Evolutionary conservation across 305 asterid species (phyloP).

Genomic region (Fraxinus dipetala): DNA sequence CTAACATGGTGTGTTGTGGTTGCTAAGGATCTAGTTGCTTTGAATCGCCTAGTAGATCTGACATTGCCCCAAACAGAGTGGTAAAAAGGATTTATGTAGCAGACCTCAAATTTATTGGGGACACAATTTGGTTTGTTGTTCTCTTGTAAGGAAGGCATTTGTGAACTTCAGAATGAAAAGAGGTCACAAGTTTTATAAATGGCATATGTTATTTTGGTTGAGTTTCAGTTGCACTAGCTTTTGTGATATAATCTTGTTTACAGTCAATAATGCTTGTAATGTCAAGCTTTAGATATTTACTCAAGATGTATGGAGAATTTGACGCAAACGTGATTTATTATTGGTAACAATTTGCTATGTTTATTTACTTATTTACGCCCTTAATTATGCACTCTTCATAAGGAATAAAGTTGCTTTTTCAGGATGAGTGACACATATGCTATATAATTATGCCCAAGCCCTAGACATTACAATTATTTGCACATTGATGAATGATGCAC

Average conservation of each 20-base stretch:
- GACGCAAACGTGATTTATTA: background rate
- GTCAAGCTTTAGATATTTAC: background rate
- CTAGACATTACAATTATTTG: background rate
- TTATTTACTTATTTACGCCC: background rate
- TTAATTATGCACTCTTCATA: background rate
- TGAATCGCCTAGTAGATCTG: background rate
- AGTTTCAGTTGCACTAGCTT: background rate
- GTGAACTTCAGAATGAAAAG: background rate
- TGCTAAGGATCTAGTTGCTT: background rate
- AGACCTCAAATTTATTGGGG: background rate
- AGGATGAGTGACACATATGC: background rate
- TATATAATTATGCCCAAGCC: background rate
- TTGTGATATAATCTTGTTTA: background rate
- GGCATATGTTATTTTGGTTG: background rate
- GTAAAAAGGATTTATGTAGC: background rate
- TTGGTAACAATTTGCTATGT: background rate
- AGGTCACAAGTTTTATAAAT: background rate
- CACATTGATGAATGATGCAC: background rate
- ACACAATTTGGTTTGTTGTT: background rate
- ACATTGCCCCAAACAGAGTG: background rate
- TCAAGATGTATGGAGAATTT: background rate
- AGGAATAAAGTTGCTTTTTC: background rate
- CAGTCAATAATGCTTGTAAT: background rate
- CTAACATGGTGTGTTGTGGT: background rate
- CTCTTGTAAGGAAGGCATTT: background rate